Evolutionary conservation across 495 filamentous ascomycete genomes (phyloP), one percentile per base, ranked within the genome.

Genomic region (Aspergillus indologenus): DNA sequence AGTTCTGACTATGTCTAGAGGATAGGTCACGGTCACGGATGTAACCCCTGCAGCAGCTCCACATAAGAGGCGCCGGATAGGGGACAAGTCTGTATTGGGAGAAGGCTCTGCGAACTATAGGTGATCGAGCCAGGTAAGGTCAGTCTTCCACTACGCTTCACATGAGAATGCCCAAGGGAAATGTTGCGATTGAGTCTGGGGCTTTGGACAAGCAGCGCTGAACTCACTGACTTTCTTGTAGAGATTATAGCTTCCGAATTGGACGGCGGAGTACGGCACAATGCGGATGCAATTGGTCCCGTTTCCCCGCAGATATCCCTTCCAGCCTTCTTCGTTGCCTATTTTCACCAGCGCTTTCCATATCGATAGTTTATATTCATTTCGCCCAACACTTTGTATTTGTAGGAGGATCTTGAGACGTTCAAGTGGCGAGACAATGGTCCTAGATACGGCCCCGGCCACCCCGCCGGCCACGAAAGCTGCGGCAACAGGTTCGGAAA

Each of bases 251-350:
- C 90, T 93, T 44, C 92, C 90, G 75, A 98, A 98, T 71, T 98
- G 94, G 21, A 98, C 94, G 1, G 94, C 94, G 44, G 92, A 96
- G 72, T 98, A 98, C 14, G 94, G 94, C 44, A 98, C 90, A 54
- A 98, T 98, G 51, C 94, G 89, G 65, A 98, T 91, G 75, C 94
- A 98, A 73, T 98, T 98, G 46, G 92, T 96, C 54, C 94, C 94
- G 69, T 98, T 98, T 26, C 94, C 94, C 61, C 91, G 83, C 92
- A 98, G 92, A 65, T 96, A 93, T 3, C 94, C 94, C 69, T 84
- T 85, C 90, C 90, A 96, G 20, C 94, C 94, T 76, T 98, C 94
- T 68, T 98, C 94, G 64, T 79, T 86, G 82, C 92, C 94, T 87
- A 98, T 98, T 76, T 98, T 98, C 54, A 71, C 80, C 56, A 98